Evolutionary conservation across 2,329 filamentous ascomycete genomes (phyloP).

Genomic region (Cephalotrichum gorgonifer): DNA sequence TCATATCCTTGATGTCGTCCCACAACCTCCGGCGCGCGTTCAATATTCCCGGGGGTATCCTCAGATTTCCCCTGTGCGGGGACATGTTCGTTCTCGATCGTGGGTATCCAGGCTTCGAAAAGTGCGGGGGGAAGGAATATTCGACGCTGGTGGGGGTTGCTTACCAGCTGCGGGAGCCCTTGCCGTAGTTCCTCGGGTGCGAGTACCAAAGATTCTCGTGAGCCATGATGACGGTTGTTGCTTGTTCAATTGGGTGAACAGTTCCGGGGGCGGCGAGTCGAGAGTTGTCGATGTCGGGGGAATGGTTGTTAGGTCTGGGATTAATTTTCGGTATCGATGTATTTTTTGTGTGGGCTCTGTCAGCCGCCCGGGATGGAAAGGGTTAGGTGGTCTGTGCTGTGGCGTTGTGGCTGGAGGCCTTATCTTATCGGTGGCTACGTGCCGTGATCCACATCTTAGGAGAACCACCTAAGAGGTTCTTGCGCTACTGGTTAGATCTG

Average conservation of each 20-base stretch:
- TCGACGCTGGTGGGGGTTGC: slow-evolving; percentile 16
- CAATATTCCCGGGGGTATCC: background rate
- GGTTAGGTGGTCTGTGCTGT: background rate
- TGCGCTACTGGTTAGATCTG: no score
- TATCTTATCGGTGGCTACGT: background rate
- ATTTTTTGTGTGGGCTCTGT: slow-evolving; percentile 3
- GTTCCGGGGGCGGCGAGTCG: background rate
- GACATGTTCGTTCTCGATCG: background rate
- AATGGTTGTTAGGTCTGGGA: background rate
- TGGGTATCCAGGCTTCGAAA: slow-evolving; percentile 6
- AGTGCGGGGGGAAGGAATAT: background rate
- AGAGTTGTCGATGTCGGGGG: background rate
- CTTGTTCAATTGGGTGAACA: background rate
- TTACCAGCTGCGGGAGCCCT: slow-evolving; percentile 90
- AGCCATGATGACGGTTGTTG: slow-evolving; percentile 37
- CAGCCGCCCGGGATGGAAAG: background rate
- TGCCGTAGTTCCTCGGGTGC: slow-evolving; percentile 93
- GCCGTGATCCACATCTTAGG: no score
- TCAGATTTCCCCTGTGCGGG: background rate
- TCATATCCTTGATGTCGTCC: background rate
- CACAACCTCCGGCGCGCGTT: background rate
- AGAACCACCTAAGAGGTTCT: no score
- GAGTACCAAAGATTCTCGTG: slow-evolving; percentile 99
- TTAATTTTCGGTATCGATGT: background rate
- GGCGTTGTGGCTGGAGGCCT: background rate